Base-by-base conservation (phyloP, 768 basidiomycete genomes). In the Daedaleopsis nitida region DNA sequence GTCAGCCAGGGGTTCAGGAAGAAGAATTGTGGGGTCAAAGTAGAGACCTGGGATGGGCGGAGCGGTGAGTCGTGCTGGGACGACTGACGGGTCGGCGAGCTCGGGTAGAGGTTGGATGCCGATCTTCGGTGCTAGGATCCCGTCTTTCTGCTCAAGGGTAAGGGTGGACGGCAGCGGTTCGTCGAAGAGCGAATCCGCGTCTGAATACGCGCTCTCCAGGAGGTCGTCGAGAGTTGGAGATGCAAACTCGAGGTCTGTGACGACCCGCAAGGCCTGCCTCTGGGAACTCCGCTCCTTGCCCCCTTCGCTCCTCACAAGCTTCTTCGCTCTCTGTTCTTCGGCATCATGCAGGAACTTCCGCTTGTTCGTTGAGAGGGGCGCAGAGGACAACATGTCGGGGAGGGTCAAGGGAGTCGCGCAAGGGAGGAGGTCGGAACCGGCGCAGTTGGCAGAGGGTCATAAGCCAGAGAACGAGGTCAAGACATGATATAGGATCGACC, bases 11-110 rank as follows among this genome's bases (percentile, higher is more conserved):
- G 82, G 82, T 19, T 70, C 62, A 4, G 87, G 78, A 9, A 92
- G 69, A 9, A 74, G 73, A 16, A 86, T 59, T 7, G 79, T 70
- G 5, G 87, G 85, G 37, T 80, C 70, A 68, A 87, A 84, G 73
- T 81, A 87, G 2, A 92, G 80, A 0, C 90, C 90, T 0, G 81
- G 82, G 49, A 91, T 88, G 10, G 81, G 78, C 10, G 88, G 87
- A 0, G 76, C 76, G 14, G 67, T 72, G 21, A 78, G 77, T 35
- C 59, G 58, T 52, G 75, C 70, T 67, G 77, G 42, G 66, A 63
- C 3, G 38, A 48, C 5, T 17, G 43, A 1, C 34, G 62, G 39
- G 60, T 62, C 14, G 4, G 52, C 35, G 39, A 55, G 47, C 38
- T 21, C 35, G 27, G 45, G 19, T 43, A 50, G 23, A 19, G 42